Percentiles rank a stretch among this genome's conserved stretches.
Evolutionary conservation across 305 asterid species (phyloP).

Genomic region (Petunia hybrid): DNA sequence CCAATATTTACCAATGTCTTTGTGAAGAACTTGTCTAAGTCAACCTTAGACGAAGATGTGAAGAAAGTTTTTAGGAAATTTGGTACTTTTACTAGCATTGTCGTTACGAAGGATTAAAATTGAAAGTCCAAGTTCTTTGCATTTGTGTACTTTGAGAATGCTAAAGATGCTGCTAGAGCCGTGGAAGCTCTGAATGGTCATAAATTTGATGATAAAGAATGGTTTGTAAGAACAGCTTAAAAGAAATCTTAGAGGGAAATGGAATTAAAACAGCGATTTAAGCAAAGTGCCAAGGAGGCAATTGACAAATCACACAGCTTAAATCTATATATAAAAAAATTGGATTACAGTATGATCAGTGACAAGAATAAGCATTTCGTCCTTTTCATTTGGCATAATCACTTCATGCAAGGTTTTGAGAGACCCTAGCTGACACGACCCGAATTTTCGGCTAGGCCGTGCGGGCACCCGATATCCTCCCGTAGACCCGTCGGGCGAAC

Average conservation of each 20-base stretch:
- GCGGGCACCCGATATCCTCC: too few relatives aligned
- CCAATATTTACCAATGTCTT: too few relatives aligned
- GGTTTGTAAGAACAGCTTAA: conserved; percentile 90
- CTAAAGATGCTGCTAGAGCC: conserved; percentile 85
- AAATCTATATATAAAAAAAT: conserved; percentile 78
- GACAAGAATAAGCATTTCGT: conserved; percentile 69
- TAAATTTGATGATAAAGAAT: conserved; percentile 44
- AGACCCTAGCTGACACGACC: too few relatives aligned
- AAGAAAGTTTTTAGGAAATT: conserved; percentile 68
- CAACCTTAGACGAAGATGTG: conserved; percentile 42
- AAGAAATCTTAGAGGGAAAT: conserved; percentile 48
- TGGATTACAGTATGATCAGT: conserved; percentile 76
- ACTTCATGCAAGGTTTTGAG: too few relatives aligned
- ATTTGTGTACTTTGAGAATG: conserved; percentile 82
- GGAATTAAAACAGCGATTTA: too few relatives aligned
- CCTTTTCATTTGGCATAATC: too few relatives aligned
- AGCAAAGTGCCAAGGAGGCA: conserved; percentile 46
- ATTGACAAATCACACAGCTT: conserved; percentile 82
- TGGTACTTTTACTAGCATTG: conserved; percentile 71
- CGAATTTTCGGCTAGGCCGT: too few relatives aligned
- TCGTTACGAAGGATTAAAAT: conserved; percentile 32
- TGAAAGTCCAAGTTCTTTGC: conserved; percentile 88
- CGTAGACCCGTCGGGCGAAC: too few relatives aligned
- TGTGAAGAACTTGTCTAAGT: too few relatives aligned
- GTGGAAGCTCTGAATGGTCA: conserved; percentile 34